phyloP scores from a whole-genome alignment of 176 grass and related monocot species.

The Aechmea fasciata region DNA sequence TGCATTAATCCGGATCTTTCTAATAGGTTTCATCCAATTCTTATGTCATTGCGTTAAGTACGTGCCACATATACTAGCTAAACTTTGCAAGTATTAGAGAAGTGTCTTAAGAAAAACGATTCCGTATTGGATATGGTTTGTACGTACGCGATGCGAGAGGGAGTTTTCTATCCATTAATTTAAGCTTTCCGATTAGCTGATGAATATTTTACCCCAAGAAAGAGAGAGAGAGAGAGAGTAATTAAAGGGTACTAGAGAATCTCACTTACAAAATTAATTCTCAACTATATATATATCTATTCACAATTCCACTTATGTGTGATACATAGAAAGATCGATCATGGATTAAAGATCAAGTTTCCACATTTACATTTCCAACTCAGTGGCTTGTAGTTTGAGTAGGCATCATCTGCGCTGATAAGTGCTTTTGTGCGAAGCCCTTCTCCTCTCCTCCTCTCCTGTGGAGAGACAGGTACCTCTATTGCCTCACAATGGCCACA shows the following conservation, averaged over 20 bases:
- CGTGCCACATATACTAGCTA: too few species aligned
- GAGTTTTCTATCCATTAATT: too few species aligned
- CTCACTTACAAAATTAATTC: background rate
- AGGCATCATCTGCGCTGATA: constrained; percentile 33
- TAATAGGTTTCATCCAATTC: too few species aligned
- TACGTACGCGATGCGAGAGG: too few species aligned
- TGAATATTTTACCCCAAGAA: background rate
- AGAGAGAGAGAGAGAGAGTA: background rate
- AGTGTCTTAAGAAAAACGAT: too few species aligned
- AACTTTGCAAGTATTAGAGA: too few species aligned
- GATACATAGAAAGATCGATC: constrained; percentile 16
- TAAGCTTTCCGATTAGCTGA: too few species aligned
- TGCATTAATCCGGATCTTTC: too few species aligned
- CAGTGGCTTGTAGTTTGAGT: constrained; percentile 82
- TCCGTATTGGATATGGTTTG: too few species aligned
- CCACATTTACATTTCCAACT: constrained; percentile 97
- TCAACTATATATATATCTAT: background rate
- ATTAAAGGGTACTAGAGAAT: constrained; percentile 1
- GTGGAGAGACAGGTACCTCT: constrained; percentile 69
- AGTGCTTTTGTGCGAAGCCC: background rate
- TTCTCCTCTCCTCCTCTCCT: background rate
- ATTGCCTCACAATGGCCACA: constrained; percentile 79
- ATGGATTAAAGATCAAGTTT: constrained; percentile 60
- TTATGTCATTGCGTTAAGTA: too few species aligned
- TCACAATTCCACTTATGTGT: background rate